A percentile compares a stretch with the other conserved stretches of the same genome.
Conservation (phyloP, 352 stramenopile genomes). For the Pythium sukuiense region DNA sequence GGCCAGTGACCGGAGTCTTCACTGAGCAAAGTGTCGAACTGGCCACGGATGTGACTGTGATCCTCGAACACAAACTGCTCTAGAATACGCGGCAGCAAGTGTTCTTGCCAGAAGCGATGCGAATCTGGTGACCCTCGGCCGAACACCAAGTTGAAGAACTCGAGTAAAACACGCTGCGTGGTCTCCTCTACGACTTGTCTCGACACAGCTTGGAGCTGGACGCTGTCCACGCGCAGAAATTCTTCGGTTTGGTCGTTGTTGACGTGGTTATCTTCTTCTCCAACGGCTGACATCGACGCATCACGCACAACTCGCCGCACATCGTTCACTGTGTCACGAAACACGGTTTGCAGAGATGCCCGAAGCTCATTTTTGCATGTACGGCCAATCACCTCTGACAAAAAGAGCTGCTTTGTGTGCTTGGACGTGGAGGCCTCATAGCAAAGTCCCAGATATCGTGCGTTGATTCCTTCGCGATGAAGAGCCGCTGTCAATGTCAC, state of each 20-base stretch:
- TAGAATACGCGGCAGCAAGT: conserved; percentile 43
- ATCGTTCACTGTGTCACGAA: conserved; percentile 20
- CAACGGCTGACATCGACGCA: neutral
- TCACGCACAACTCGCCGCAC: neutral
- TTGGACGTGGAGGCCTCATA: conserved; percentile 46
- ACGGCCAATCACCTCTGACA: conserved; percentile 62
- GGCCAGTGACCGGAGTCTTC: conserved; percentile 47
- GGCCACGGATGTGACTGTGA: conserved; percentile 13
- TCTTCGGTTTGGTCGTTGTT: neutral
- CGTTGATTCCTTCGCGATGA: conserved; percentile 58
- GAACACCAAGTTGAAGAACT: conserved; percentile 66
- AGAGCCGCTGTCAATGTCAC: conserved; percentile 39
- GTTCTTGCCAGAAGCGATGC: conserved; percentile 49
- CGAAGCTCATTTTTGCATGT: conserved; percentile 57
- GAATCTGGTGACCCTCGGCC: conserved; percentile 31
- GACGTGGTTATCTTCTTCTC: neutral
- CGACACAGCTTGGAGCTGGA: neutral
- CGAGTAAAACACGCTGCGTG: conserved; percentile 28
- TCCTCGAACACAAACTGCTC: conserved; percentile 40
- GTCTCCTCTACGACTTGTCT: conserved; percentile 3
- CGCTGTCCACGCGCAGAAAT: neutral
- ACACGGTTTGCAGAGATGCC: conserved; percentile 34
- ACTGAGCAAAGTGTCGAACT: conserved; percentile 14
- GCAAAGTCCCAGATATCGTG: conserved; percentile 53
- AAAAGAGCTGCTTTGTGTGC: conserved; percentile 45